Conservation (phyloP, 257 asterid species). For the Solanum pimpinellifolium region DNA sequence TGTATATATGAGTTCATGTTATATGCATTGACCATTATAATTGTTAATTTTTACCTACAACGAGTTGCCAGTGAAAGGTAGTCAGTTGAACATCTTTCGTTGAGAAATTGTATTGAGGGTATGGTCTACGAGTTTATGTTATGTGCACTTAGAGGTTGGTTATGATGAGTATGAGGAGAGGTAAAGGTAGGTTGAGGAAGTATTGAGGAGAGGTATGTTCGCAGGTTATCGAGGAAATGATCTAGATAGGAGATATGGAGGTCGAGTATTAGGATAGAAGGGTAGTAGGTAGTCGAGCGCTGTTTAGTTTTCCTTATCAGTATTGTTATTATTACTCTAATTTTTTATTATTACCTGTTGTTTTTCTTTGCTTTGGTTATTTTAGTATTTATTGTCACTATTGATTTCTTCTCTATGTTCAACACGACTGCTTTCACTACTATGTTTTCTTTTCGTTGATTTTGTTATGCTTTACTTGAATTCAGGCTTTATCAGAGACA, state of each 20-base stretch:
- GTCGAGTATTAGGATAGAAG: background rate
- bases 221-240: background rate
- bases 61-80: background rate
- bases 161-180: background rate
- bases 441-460: background rate
- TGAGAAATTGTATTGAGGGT: background rate
- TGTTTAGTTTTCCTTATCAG: background rate
- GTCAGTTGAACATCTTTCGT: background rate
- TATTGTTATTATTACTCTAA: background rate
- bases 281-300: background rate
- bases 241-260: background rate
- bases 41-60: background rate
- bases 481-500: background rate
- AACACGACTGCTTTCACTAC: background rate
- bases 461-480: background rate
- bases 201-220: background rate
- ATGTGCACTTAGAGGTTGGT: accelerated
- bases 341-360: background rate
- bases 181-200: background rate
- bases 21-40: background rate
- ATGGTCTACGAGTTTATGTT: background rate
- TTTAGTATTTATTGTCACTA: background rate
- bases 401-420: background rate
- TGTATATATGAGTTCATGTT: background rate
- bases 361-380: background rate